A percentile compares a stretch with the other conserved stretches of the same genome.
Evolutionary conservation across 139 green algal species (phyloP).

Genomic region (Tetraselmis chui): DNA sequence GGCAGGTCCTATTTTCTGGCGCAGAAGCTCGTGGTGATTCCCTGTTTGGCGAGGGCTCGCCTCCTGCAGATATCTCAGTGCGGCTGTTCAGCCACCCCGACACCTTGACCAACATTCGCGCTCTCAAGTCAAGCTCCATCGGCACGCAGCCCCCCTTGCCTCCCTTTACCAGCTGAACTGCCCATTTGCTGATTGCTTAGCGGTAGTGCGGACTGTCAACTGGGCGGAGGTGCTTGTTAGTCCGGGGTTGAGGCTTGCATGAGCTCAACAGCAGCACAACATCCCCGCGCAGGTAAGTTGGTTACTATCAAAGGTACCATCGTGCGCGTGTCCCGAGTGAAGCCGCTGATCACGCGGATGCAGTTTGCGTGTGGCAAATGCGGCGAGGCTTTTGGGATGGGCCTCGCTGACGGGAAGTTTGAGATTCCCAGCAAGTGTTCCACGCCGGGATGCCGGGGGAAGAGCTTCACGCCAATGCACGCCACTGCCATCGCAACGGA

Average conservation of each 20-base stretch:
- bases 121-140: conserved; percentile 46
- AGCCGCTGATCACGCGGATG: conserved; percentile 58
- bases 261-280: too few relatives aligned
- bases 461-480: conserved; percentile 50
- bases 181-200: too few relatives aligned
- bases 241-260: too few relatives aligned
- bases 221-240: too few relatives aligned
- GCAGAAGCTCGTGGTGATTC: background rate
- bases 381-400: conserved; percentile 10
- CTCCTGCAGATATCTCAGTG: conserved; percentile 21
- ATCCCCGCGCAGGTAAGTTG: conserved; percentile 52
- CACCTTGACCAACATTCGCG: conserved; percentile 37
- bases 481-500: conserved; percentile 46
- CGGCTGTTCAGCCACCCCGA: conserved; percentile 39
- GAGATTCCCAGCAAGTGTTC: conserved; percentile 45
- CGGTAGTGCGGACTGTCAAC: too few relatives aligned
- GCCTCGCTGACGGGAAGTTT: conserved; percentile 60
- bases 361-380: conserved; percentile 76
- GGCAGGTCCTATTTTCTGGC: conserved; percentile 26
- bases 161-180: too few relatives aligned
- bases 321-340: conserved; percentile 50
- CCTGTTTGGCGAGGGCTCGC: conserved; percentile 9
- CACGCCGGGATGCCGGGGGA: conserved; percentile 55
- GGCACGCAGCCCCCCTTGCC: too few relatives aligned
- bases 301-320: conserved; percentile 74